These are phyloP conservation scores for Gracilaria gracilis DNA, from an alignment of 23 red algal species.

Conservation along the genomic window DNA sequence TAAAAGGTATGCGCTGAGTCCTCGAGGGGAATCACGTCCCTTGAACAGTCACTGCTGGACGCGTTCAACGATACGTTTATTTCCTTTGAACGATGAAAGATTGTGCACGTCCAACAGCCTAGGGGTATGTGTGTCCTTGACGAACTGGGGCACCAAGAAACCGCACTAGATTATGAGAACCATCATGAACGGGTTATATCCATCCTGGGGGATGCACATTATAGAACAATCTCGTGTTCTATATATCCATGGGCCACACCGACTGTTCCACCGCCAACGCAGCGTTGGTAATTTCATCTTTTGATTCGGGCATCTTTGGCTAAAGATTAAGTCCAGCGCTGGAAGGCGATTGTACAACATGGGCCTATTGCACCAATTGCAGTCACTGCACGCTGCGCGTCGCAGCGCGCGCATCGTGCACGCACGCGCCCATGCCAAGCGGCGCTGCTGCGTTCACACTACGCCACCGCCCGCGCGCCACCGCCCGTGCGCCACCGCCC, in stretches of 20 bases:
- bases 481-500: no score
- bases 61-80: neutral
- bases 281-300: constrained; percentile 22
- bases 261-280: constrained; percentile 14
- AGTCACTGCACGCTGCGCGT: no score
- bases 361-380: no score
- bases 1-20: constrained; percentile 16
- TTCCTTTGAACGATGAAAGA: neutral
- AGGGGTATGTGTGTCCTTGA: neutral
- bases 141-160: neutral
- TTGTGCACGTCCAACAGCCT: neutral
- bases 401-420: no score
- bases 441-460: no score
- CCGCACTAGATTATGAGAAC: constrained; percentile 13
- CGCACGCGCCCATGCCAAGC: no score
- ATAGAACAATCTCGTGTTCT: constrained; percentile 58
- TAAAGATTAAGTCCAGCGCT: constrained; percentile 9
- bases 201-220: constrained; percentile 80
- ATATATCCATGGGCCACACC: constrained; percentile 61
- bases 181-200: constrained; percentile 54
- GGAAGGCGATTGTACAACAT: constrained; percentile 30
- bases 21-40: constrained; percentile 4
- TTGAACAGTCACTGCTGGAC: constrained; percentile 23
- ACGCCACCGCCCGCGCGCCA: no score
- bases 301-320: constrained; percentile 21